Evolutionary conservation across 257 asterid genomes (phyloP).

Genomic region (Solanum clarkiae): DNA sequence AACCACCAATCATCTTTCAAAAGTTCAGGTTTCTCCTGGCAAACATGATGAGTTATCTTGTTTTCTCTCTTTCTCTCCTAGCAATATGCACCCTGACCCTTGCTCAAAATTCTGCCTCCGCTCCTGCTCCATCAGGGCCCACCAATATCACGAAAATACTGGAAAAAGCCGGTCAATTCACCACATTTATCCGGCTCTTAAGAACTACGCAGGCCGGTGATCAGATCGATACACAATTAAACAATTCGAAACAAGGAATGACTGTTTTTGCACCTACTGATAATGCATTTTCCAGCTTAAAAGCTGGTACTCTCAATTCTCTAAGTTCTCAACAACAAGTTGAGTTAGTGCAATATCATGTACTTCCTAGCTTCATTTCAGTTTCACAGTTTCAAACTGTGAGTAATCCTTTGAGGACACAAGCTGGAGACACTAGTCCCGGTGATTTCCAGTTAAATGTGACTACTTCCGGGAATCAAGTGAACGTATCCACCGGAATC

Average conservation of each 20-base stretch:
- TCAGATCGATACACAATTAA: constrained; percentile 72
- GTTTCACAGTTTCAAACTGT: constrained; percentile 71
- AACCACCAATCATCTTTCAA: background rate
- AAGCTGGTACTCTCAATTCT: constrained; percentile 61
- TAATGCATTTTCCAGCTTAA: constrained; percentile 50
- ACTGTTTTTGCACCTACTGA: constrained; percentile 80
- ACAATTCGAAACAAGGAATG: constrained; percentile 65
- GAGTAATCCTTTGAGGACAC: constrained; percentile 74
- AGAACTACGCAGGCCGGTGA: constrained; percentile 49
- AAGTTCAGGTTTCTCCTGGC: background rate
- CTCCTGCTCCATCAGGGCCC: constrained; percentile 64
- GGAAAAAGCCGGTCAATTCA: constrained; percentile 86
- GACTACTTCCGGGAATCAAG: constrained; percentile 66
- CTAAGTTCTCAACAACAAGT: constrained; percentile 66
- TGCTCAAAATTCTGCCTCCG: constrained; percentile 40
- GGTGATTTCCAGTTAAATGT: constrained; percentile 61
- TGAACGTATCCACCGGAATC: constrained; percentile 72
- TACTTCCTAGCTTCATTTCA: constrained; percentile 47
- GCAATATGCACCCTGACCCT: constrained; percentile 18
- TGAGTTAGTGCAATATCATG: constrained; percentile 48
- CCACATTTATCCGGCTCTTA: constrained; percentile 54
- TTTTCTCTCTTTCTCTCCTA: constrained; percentile 3
- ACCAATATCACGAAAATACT: constrained; percentile 73
- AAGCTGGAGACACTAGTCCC: constrained; percentile 52
- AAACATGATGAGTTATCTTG: constrained; percentile 18